Conservation (phyloP, 345 rosid genomes). For the Gossypium sturtianum region DNA sequence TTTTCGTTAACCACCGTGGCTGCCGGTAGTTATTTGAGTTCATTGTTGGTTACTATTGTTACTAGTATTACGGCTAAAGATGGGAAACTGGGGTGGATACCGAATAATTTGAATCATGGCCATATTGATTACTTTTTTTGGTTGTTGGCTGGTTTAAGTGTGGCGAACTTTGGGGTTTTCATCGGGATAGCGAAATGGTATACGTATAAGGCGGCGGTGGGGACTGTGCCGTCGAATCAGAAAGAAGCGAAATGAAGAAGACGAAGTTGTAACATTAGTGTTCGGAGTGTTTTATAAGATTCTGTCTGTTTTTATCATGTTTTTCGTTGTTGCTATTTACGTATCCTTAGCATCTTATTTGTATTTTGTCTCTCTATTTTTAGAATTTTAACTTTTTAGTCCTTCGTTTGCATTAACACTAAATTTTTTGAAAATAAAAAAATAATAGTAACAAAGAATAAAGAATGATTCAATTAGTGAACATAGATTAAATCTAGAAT, state of each 20-base stretch:
- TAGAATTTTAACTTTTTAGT: too few species aligned
- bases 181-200: slow-evolving; percentile 11
- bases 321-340: too few species aligned
- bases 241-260: background rate
- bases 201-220: slow-evolving; percentile 13
- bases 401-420: too few species aligned
- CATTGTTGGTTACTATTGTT: slow-evolving; percentile 21
- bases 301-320: background rate
- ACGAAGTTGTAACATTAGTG: background rate
- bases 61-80: background rate
- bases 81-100: slow-evolving; percentile 19
- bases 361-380: too few species aligned
- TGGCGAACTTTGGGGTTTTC: slow-evolving; percentile 8
- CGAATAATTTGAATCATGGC: slow-evolving; percentile 19
- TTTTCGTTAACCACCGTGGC: slow-evolving; percentile 15
- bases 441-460: too few species aligned
- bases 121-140: slow-evolving; percentile 25
- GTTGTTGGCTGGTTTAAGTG: slow-evolving; percentile 18
- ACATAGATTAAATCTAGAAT: too few species aligned
- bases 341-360: too few species aligned
- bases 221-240: background rate
- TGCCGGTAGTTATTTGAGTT: slow-evolving; percentile 20
- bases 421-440: too few species aligned
- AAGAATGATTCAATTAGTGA: too few species aligned
- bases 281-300: background rate